These are phyloP conservation scores for Thermothielavioides terrestris DNA, from an alignment of 495 filamentous ascomycete genomes.

Conservation along the genomic window DNA sequence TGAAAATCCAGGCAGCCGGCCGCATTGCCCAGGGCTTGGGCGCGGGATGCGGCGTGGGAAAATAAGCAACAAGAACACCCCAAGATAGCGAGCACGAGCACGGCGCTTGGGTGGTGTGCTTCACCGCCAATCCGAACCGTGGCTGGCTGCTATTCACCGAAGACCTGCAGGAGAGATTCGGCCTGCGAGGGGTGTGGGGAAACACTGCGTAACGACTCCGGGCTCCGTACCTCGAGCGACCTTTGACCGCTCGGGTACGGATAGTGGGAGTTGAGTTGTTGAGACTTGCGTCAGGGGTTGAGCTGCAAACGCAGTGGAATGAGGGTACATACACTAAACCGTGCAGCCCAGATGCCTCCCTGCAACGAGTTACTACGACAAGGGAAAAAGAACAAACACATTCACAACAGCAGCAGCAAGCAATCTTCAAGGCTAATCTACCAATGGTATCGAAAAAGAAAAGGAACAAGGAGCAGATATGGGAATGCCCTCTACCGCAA, in stretches of 20 bases:
- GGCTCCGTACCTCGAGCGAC: too few relatives aligned
- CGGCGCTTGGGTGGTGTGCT: too few relatives aligned
- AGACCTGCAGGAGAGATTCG: background rate
- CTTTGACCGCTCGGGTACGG: too few relatives aligned
- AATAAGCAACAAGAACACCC: background rate
- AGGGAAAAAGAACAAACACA: background rate
- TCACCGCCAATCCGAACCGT: background rate
- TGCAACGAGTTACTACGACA: background rate
- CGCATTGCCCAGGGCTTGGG: background rate
- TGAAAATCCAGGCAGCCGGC: too few relatives aligned
- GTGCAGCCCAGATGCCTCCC: background rate
- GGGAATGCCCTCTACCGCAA: slow-evolving; percentile 4
- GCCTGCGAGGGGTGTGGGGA: background rate
- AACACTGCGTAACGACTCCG: too few relatives aligned
- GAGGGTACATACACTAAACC: too few relatives aligned
- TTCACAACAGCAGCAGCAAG: background rate
- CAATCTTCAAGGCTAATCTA: slow-evolving; percentile 17
- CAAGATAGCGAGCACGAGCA: background rate
- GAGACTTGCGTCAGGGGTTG: too few relatives aligned
- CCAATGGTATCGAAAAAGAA: slow-evolving; percentile 22
- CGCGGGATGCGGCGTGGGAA: background rate
- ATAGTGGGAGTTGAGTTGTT: too few relatives aligned
- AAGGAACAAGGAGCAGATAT: background rate
- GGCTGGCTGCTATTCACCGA: slow-evolving; percentile 3
- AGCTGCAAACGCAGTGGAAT: too few relatives aligned